A percentile compares a stretch with the other conserved stretches of the same genome.
These are phyloP conservation scores for Eremochloa ophiuroides DNA, from an alignment of 176 grass and related monocot genomes.

Conservation along the genomic window DNA sequence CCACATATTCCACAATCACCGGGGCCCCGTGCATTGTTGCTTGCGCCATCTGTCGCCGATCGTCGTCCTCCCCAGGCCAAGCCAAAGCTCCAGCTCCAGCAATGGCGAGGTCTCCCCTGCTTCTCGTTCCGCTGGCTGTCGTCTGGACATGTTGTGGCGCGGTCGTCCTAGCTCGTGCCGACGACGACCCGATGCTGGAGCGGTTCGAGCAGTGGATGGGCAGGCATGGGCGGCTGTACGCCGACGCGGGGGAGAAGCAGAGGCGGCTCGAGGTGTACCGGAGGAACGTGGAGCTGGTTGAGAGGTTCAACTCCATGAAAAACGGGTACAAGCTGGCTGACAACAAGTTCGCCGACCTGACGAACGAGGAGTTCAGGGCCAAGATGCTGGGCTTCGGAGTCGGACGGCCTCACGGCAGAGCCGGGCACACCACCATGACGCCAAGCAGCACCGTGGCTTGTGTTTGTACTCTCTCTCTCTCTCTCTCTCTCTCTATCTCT, in stretches of 20 bases:
- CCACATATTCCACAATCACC: background rate
- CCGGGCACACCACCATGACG: background rate
- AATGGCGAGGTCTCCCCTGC: background rate
- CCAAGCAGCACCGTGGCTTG: background rate
- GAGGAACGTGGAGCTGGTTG: slow-evolving; percentile 44
- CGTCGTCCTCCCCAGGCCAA: background rate
- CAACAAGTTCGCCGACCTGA: slow-evolving; percentile 52
- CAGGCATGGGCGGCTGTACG: slow-evolving; percentile 44
- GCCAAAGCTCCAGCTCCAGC: slow-evolving; percentile 10
- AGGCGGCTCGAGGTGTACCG: slow-evolving; percentile 50
- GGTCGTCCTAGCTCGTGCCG: background rate
- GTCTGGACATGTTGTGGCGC: background rate
- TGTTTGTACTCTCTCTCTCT: slow-evolving; percentile 10
- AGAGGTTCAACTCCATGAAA: slow-evolving; percentile 42
- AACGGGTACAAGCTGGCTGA: slow-evolving; percentile 30
- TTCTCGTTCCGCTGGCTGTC: background rate
- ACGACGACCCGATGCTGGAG: slow-evolving; percentile 18
- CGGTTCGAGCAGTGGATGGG: slow-evolving; percentile 60
- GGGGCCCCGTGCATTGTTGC: background rate
- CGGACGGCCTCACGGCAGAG: background rate
- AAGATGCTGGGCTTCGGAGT: slow-evolving; percentile 14
- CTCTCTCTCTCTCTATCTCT: background rate
- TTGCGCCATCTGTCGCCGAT: slow-evolving; percentile 12
- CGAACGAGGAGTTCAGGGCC: slow-evolving; percentile 61
- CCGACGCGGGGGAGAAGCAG: slow-evolving; percentile 32